Base-by-base conservation (phyloP, 176 grass and related monocot genomes). In the Tillandsia fasciculata region DNA sequence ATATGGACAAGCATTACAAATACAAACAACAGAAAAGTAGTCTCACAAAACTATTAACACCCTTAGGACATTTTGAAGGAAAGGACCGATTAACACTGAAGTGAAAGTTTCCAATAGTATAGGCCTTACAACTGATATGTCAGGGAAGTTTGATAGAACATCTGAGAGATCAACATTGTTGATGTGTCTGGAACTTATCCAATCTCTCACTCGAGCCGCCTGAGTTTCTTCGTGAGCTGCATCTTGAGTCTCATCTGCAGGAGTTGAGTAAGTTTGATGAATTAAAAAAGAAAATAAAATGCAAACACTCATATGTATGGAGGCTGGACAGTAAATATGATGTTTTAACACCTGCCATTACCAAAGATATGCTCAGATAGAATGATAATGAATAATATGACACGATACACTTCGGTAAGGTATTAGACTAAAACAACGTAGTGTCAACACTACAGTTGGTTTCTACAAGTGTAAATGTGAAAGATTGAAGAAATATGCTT, bases 191-290 rank as follows among this genome's bases (percentile, higher is more conserved):
- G 82, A 81, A 78, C 74, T 81, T 72, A 97, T 85, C 94, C 94
- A 97, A 58, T 87, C 70, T 72, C 80, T 90, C 58, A 97, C 82
- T 82, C 78, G 76, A 69, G 53, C 63, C 66, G 89, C 65, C 58
- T 87, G 69, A 57, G 85, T 89, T 81, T 93, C 89, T 51, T 90
- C 86, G 69, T 90, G 80, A 68, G 82, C 80, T 85, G 71, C 68
- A 83, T 97, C 94, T 87, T 93, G 86, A 86, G 94, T 97, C 75
- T 97, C 94, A 63, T 87, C 86, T 97, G 82, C 61, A 82, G 33
- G 33, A 42, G 5, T 42, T 42, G 33, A 42, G 33, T 5, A 42
- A 42, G 33, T 42, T 42, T 18, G 10, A 50, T 15, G 49, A 14
- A 47, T 57, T 52, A 71, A 14, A 71, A 52, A 54, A 9, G 8